A percentile compares a stretch with the other conserved stretches of the same genome.
Evolutionary conservation across 1,139 yeast species (phyloP).

Genomic region (Saccharomycopsis hybrid): DNA sequence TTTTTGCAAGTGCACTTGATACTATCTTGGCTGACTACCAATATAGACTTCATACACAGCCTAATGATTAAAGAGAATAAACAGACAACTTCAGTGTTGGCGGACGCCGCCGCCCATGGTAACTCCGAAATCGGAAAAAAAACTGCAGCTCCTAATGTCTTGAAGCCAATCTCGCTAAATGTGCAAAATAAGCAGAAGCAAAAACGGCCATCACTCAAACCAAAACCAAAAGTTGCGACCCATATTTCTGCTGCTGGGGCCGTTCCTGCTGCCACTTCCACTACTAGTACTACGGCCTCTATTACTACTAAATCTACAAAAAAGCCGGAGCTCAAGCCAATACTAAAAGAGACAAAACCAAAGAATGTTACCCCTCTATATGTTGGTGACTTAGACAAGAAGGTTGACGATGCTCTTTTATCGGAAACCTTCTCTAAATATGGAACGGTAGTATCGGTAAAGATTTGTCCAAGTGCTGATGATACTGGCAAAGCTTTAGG

Average conservation of each 20-base stretch:
- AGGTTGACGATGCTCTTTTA: conserved; percentile 36
- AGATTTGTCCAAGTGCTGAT: conserved; percentile 38
- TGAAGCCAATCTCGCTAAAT: conserved; percentile 15
- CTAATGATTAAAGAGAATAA: no score
- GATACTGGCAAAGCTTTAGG: conserved; percentile 37
- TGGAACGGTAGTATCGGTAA: conserved; percentile 39
- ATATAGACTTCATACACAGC: no score
- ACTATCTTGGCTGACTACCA: no score
- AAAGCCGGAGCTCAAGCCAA: no score
- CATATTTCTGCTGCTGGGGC: background rate
- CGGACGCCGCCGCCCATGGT: no score
- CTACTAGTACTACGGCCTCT: no score
- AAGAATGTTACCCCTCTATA: conserved; percentile 35
- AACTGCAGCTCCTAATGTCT: conserved; percentile 2
- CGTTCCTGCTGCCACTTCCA: no score
- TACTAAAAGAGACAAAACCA: no score
- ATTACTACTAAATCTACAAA: no score
- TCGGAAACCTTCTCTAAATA: conserved; percentile 32
- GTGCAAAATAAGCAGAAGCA: background rate
- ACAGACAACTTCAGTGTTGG: no score
- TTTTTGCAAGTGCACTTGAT: no score
- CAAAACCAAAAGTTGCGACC: background rate
- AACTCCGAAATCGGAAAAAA: no score
- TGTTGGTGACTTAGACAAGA: conserved; percentile 41
- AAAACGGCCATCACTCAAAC: background rate